Percentiles rank a stretch among this genome's conserved stretches.
Conservation (phyloP, 2,329 filamentous ascomycete genomes). For the Zymoseptoria pseudotritici region DNA sequence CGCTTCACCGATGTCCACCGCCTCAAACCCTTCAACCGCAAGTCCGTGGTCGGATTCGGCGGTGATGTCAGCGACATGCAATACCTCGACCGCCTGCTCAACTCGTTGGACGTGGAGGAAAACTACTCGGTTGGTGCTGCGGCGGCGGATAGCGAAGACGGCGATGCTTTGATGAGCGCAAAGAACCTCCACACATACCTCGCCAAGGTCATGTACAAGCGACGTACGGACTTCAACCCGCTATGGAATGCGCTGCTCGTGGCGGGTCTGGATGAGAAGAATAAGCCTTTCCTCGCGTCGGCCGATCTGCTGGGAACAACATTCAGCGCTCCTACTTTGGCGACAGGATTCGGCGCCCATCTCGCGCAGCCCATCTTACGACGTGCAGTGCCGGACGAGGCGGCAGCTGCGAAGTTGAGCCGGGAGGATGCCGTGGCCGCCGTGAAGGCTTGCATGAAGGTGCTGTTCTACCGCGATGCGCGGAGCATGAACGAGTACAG, state of each 20-base stretch:
- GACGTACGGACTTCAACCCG: slow-evolving; percentile 91
- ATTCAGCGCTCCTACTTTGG: slow-evolving; percentile 78
- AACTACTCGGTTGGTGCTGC: slow-evolving; percentile 58
- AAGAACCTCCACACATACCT: slow-evolving; percentile 96
- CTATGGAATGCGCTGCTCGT: slow-evolving; percentile 95
- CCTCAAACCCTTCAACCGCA: slow-evolving; percentile 77
- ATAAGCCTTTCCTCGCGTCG: slow-evolving; percentile 80
- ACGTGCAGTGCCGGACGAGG: slow-evolving; percentile 75
- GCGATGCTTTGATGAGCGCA: slow-evolving; percentile 58
- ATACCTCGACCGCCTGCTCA: slow-evolving; percentile 87
- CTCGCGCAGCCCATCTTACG: slow-evolving; percentile 89
- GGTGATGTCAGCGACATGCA: slow-evolving; percentile 99
- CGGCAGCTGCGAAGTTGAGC: slow-evolving; percentile 60
- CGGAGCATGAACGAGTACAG: slow-evolving; percentile 87
- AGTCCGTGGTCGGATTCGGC: slow-evolving; percentile 83
- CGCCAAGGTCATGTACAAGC: slow-evolving; percentile 89
- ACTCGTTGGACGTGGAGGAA: slow-evolving; percentile 78
- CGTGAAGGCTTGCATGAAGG: slow-evolving; percentile 94
- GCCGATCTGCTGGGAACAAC: slow-evolving; percentile 91
- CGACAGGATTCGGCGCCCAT: slow-evolving; percentile 89
- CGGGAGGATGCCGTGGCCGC: slow-evolving; percentile 73
- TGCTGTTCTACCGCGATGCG: slow-evolving; percentile 93
- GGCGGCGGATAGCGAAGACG: slow-evolving; percentile 67
- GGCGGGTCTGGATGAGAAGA: slow-evolving; percentile 72
- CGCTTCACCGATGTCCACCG: slow-evolving; percentile 97